Evolutionary conservation across 352 stramenopile genomes (phyloP).

Genomic region (Sclerospora graminicola): DNA sequence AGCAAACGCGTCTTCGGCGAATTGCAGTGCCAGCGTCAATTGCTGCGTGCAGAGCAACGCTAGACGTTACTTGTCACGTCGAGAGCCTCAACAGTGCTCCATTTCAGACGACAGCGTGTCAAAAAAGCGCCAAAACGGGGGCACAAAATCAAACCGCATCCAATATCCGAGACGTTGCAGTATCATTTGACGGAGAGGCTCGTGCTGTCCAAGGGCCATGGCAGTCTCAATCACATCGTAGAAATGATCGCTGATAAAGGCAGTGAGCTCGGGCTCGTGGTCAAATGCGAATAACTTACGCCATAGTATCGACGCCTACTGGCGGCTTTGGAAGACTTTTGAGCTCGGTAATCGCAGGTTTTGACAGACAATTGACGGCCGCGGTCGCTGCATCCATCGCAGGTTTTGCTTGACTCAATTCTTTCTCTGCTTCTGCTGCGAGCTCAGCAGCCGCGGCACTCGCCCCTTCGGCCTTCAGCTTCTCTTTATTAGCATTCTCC

Average conservation of each 20-base stretch:
- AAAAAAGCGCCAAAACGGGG: slow-evolving; percentile 59
- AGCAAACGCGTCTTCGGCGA: slow-evolving; percentile 57
- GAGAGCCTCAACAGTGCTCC: slow-evolving; percentile 7
- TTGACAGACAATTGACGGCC: no score
- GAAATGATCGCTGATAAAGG: slow-evolving; percentile 12
- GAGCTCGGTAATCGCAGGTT: no score
- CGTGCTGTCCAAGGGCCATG: slow-evolving; percentile 20
- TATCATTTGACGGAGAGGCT: slow-evolving; percentile 47
- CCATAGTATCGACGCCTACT: slow-evolving; percentile 60
- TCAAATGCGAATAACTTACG: slow-evolving; percentile 63
- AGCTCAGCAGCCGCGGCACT: no score
- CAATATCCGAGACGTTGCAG: slow-evolving; percentile 52
- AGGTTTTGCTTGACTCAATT: no score
- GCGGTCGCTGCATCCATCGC: no score
- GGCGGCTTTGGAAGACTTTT: no score
- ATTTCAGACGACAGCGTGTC: slow-evolving; percentile 12
- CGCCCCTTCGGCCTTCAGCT: no score
- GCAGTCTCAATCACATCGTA: slow-evolving; percentile 27
- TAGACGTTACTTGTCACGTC: slow-evolving; percentile 19
- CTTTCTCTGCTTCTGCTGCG: no score
- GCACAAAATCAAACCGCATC: slow-evolving; percentile 48
- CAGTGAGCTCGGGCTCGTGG: slow-evolving; percentile 7
- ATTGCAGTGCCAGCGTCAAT: slow-evolving; percentile 58
- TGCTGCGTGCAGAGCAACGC: slow-evolving; percentile 50
- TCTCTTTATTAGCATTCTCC: no score